A percentile compares a stretch with the other conserved stretches of the same genome.
phyloP scores from a whole-genome alignment of 2,329 filamentous ascomycete genomes.

The Xylariaceae sp. region DNA sequence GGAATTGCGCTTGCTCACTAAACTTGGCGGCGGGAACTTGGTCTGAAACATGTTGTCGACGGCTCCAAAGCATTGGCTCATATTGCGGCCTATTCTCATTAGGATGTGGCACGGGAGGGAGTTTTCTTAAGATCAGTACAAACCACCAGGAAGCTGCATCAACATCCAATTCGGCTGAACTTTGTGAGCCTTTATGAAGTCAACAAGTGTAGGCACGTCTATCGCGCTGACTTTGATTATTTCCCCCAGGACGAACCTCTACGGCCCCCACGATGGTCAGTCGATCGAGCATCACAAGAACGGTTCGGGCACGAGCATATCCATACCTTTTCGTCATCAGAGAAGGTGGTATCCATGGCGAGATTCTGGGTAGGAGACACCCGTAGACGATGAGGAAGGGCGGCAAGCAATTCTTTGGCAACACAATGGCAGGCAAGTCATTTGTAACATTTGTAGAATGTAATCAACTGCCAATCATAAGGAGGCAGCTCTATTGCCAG shows the following conservation, averaged over 20 bases:
- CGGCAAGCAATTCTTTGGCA: constrained; percentile 28
- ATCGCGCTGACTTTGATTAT: constrained; percentile 53
- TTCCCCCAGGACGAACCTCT: constrained; percentile 55
- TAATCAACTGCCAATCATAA: constrained; percentile 19
- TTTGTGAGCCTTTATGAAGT: constrained; percentile 41
- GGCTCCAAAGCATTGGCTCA: constrained; percentile 42
- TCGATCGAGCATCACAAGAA: constrained; percentile 9
- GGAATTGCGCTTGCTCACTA: constrained; percentile 35
- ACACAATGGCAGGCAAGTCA: constrained; percentile 30
- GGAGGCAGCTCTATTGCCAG: constrained; percentile 21
- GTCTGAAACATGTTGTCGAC: constrained; percentile 36
- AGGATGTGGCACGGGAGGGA: constrained; percentile 19
- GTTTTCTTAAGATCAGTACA: constrained; percentile 22
- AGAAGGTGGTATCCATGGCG: constrained; percentile 44
- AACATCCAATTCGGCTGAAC: constrained; percentile 43
- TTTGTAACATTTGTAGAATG: constrained; percentile 27
- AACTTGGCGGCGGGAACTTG: constrained; percentile 31
- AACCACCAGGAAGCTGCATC: constrained; percentile 46
- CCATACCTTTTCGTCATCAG: constrained; percentile 49
- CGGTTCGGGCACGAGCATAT: not conserved
- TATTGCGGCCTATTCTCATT: constrained; percentile 40
- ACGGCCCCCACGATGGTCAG: constrained; percentile 20
- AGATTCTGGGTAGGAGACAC: constrained; percentile 21
- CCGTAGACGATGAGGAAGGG: constrained; percentile 24
- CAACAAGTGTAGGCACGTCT: constrained; percentile 41